Base-by-base conservation (phyloP, 345 rosid species). In the Sapria himalayana region DNA sequence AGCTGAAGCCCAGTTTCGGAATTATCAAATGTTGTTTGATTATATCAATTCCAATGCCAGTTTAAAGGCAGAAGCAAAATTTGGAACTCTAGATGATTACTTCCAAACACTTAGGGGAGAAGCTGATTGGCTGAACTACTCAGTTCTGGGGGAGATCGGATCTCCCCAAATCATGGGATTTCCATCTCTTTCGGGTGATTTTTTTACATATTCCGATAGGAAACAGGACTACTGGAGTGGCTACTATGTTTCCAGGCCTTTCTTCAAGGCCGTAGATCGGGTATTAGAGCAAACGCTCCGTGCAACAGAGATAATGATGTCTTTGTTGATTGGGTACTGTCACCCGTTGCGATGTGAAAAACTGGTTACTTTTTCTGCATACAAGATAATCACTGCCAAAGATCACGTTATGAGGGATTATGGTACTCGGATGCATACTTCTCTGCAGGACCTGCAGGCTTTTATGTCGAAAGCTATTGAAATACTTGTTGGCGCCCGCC, bases 151-250 rank as follows among this genome's bases (percentile, higher is more conserved):
- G 21, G 99, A 89, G 70, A 33, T 61, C 32, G 95, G 99, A 33
- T 84, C 95, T 34, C 67, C 55, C 52, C 66, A 69, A 58, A 46
- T 89, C 52, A 75, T 45, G 23, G 95, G 99, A 43, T 89, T 89
- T 64, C 95, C 99, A 51, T 89, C 99, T 52, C 70, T 89, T 12
- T 70, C 92, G 6, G 99, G 99, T 24, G 99, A 89, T 54, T 89
- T 89, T 67, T 89, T 89, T 59, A 89, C 99, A 37, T 89, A 89
- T 48, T 68, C 99, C 37, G 99, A 89, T 52, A 58, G 95, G 56
- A 64, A 89, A 46, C 78, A 79, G 46, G 95, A 89, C 59, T 84
- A 89, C 45, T 84, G 99, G 99, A 89, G 99, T 62, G 99, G 99
- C 41, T 89, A 89, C 67, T 89, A 89, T 50, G 92, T 84, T 33